These are phyloP conservation scores for Eucalyptus cloeziana DNA, from an alignment of 345 rosid species.

Conservation along the genomic window DNA sequence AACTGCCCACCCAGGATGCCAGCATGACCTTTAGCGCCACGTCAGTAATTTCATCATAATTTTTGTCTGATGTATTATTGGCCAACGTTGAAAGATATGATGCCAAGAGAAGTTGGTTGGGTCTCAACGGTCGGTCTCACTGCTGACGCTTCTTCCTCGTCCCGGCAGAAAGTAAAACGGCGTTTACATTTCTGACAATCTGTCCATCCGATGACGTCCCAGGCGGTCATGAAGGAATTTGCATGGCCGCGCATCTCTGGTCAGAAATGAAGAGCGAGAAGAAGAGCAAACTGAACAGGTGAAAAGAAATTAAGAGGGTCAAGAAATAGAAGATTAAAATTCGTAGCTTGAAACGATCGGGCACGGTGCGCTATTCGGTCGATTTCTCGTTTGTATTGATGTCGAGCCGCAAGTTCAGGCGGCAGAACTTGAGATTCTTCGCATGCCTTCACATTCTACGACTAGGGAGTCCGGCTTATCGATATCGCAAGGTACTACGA, in stretches of 20 bases:
- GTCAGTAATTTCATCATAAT: background rate
- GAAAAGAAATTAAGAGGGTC: background rate
- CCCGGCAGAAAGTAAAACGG: background rate
- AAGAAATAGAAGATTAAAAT: background rate
- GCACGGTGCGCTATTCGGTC: background rate
- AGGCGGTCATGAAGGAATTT: background rate
- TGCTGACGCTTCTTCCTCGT: background rate
- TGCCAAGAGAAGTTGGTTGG: background rate
- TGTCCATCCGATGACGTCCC: background rate
- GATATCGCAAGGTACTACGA: fast-evolving
- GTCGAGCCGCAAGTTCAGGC: background rate
- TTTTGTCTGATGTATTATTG: background rate
- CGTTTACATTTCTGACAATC: background rate
- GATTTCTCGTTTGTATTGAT: background rate
- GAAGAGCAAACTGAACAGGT: background rate
- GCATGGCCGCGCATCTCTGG: background rate
- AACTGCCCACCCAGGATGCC: background rate
- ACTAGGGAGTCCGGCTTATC: background rate
- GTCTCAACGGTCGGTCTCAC: background rate
- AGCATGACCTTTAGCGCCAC: background rate
- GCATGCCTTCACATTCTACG: background rate
- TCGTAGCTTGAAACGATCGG: background rate
- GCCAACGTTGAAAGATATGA: background rate
- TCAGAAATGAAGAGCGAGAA: background rate
- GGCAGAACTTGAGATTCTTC: background rate